phyloP scores from a whole-genome alignment of 1,284 basidiomycete genomes.

The Cryptococcus neoformans region DNA sequence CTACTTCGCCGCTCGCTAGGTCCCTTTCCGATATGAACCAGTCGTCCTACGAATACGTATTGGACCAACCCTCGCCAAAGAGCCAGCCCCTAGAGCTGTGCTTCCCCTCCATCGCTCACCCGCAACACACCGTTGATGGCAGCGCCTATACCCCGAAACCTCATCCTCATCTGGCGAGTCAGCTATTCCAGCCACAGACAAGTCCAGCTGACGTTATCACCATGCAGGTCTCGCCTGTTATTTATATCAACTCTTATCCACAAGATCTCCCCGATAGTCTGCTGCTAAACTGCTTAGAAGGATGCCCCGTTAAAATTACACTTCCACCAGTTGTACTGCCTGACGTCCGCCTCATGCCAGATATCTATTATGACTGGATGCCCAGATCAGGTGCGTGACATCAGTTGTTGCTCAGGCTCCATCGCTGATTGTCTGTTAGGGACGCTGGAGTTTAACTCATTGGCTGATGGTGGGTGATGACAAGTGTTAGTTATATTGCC shows the following conservation, averaged over 20 bases:
- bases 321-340: constrained; percentile 19
- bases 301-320: constrained; percentile 25
- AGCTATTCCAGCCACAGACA: not conserved
- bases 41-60: no score
- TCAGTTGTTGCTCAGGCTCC: not conserved
- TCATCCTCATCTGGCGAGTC: constrained; percentile 16
- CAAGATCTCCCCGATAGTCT: constrained; percentile 17
- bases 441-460: constrained; percentile 20
- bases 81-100: no score
- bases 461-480: constrained; percentile 15
- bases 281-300: constrained; percentile 24
- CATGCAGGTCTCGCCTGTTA: constrained; percentile 9
- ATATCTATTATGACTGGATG: constrained; percentile 44
- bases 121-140: not conserved
- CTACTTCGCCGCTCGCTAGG: no score
- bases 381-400: constrained; percentile 7
- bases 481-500: not conserved
- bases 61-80: no score
- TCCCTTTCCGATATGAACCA: no score
- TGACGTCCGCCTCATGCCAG: constrained; percentile 23
- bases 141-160: constrained; percentile 1
- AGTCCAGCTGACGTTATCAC: not conserved
- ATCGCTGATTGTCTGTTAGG: constrained; percentile 5
- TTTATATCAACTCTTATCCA: constrained; percentile 34
- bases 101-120: not conserved